Evolutionary conservation across 164 flowering plant species (phyloP), one percentile per base, ranked within the genome.

Genomic region (Magnolia kwangsiensis): DNA sequence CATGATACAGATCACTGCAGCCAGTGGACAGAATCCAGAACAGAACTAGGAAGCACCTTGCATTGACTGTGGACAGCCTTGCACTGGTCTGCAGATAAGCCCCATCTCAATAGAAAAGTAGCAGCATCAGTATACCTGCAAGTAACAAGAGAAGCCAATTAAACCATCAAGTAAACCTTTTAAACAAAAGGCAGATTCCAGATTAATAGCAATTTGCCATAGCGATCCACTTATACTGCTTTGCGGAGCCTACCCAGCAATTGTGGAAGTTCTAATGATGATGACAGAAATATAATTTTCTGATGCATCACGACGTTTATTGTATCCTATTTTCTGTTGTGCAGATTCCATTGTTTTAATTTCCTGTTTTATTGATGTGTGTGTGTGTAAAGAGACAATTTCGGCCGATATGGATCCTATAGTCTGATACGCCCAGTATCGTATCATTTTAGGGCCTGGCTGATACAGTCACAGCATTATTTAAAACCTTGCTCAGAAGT

Each of bases 51-150:
- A 8, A 29, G 20, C 72, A 95, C 98, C 98, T 92, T 96, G 90
- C 91, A 90, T 80, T 96, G 99, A 88, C 93, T 96, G 75, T 96
- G 83, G 67, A 84, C 82, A 72, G 99, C 98, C 74, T 89, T 88
- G 83, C 97, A 91, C 72, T 86, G 88, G 80, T 94, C 96, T 68
- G 99, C 99, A 75, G 98, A 87, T 74, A 91, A 82, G 55, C 97
- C 98, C 90, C 71, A 89, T 80, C 92, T 87, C 80, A 94, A 72
- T 59, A 91, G 83, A 76, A 85, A 82, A 59, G 94, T 83, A 74
- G 98, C 97, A 86, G 99, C 98, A 86, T 93, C 99, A n/a, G 83
- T 58, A 79, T 88, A 93, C 86, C 98, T 95, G 80, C 11, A 75
- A 67, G 66, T 19, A 67, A 70, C 4, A 37, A 76, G 67, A 66